Percentiles rank a stretch among this genome's conserved stretches.
Conservation (phyloP, 495 filamentous ascomycete genomes). For the Podospora pseudoanserina region DNA sequence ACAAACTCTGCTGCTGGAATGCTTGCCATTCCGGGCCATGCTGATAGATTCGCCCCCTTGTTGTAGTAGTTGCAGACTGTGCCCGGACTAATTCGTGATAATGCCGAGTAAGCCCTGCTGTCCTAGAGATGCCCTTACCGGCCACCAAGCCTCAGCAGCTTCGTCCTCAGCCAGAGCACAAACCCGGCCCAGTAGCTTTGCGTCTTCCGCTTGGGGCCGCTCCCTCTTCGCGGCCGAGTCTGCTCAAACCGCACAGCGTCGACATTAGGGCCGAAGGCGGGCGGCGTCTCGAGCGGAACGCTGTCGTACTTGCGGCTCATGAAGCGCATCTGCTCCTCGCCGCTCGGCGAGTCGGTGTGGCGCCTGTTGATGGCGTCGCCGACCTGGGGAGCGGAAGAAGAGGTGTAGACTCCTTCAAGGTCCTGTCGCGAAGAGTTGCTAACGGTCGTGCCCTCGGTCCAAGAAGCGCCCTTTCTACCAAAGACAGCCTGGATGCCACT, state of each 20-base stretch:
- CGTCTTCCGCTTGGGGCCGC: constrained; percentile 50
- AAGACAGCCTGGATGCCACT: neutral
- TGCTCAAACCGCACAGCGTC: constrained; percentile 37
- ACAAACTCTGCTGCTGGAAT: neutral
- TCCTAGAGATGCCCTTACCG: constrained; percentile 13
- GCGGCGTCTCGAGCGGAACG: constrained; percentile 30
- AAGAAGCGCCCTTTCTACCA: constrained; percentile 1
- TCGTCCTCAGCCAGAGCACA: constrained; percentile 54
- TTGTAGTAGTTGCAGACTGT: neutral
- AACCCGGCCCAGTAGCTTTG: constrained; percentile 52
- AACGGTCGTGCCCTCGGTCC: neutral
- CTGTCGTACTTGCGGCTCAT: constrained; percentile 45
- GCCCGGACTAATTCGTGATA: neutral
- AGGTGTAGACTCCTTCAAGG: neutral
- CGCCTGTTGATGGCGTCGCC: constrained; percentile 14
- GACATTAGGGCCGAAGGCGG: constrained; percentile 24
- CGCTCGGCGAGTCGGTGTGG: constrained; percentile 9
- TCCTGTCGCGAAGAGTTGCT: constrained; percentile 18
- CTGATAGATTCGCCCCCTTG: neutral
- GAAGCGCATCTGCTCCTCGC: constrained; percentile 30
- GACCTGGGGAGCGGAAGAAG: constrained; percentile 6
- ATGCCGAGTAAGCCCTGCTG: neutral
- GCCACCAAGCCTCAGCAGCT: constrained; percentile 40
- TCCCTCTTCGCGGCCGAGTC: constrained; percentile 31
- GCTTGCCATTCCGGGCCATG: neutral